A percentile compares a stretch with the other conserved stretches of the same genome.
phyloP scores from a whole-genome alignment of 345 rosid species.

The Cochlearia excelsa region DNA sequence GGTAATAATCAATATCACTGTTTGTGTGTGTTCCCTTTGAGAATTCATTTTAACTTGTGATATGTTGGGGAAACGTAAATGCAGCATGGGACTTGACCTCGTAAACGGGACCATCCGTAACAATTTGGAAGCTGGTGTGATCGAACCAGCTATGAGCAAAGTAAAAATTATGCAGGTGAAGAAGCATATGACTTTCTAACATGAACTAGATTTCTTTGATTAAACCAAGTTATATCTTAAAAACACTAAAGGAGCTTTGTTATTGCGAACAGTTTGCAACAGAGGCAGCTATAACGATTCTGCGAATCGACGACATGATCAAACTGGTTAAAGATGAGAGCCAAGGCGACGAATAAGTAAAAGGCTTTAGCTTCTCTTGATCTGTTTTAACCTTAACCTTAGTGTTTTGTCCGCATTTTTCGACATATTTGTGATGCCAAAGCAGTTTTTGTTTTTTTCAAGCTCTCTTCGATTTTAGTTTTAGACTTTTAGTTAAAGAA shows the following conservation, averaged over 20 bases:
- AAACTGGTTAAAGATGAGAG: conserved; percentile 87
- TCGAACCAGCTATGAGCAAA: conserved; percentile 99
- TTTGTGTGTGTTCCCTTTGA: not conserved
- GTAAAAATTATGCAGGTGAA: conserved; percentile 95
- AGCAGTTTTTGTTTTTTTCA: too few relatives aligned
- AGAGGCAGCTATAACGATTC: conserved; percentile 96
- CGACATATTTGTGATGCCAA: too few relatives aligned
- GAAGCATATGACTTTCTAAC: not conserved
- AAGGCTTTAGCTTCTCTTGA: conserved; percentile 4
- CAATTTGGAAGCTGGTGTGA: conserved; percentile 96
- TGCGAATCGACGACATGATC: conserved; percentile 98
- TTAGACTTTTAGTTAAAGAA: too few relatives aligned
- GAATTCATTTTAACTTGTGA: not conserved
- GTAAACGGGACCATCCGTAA: conserved; percentile 76
- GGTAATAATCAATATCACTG: conserved; percentile 40
- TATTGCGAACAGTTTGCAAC: conserved; percentile 63
- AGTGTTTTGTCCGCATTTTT: conserved; percentile 19
- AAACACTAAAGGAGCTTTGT: conserved; percentile 8
- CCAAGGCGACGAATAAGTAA: conserved; percentile 45
- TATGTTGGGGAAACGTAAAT: not conserved
- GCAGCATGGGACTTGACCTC: conserved; percentile 97
- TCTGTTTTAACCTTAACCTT: not conserved
- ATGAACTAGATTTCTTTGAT: not conserved
- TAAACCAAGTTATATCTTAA: not conserved
- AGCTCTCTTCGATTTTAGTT: too few relatives aligned